A percentile compares a stretch with the other conserved stretches of the same genome.
Evolutionary conservation across 176 grass and related monocot species (phyloP).

Genomic region (Luzula sylvatica): DNA sequence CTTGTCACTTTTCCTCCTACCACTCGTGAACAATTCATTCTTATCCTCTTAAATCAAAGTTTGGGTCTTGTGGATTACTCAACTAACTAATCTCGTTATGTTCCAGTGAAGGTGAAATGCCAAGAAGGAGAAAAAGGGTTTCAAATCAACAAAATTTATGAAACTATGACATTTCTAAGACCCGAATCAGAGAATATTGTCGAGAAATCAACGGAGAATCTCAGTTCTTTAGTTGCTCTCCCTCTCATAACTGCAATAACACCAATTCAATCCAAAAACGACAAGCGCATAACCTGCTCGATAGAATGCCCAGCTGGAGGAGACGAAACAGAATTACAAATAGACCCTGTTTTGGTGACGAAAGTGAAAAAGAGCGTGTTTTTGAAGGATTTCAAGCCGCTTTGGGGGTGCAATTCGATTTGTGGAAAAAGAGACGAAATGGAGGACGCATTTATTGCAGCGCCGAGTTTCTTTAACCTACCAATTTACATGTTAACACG

Average conservation of each 20-base stretch:
- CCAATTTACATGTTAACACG: slow-evolving; percentile 47
- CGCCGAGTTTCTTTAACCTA: slow-evolving; percentile 40
- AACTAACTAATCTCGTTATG: slow-evolving; percentile 1
- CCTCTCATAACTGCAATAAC: slow-evolving; percentile 23
- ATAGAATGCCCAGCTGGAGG: slow-evolving; percentile 25
- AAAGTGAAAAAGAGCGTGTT: slow-evolving; percentile 32
- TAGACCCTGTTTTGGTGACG: neutral
- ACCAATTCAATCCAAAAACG: slow-evolving; percentile 25
- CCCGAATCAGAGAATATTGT: neutral
- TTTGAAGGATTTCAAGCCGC: slow-evolving; percentile 33
- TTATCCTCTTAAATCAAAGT: neutral
- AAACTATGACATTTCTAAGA: slow-evolving; percentile 12
- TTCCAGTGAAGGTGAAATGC: neutral
- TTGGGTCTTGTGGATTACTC: slow-evolving; percentile 8
- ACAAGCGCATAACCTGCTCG: slow-evolving; percentile 2
- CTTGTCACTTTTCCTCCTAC: neutral
- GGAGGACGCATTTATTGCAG: slow-evolving; percentile 44
- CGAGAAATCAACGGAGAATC: slow-evolving; percentile 13
- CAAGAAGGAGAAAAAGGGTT: neutral
- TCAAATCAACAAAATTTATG: neutral
- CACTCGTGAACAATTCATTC: too few species aligned
- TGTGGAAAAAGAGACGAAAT: slow-evolving; percentile 31
- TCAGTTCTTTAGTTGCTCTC: slow-evolving; percentile 1
- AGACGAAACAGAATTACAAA: slow-evolving; percentile 26
- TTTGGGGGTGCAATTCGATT: slow-evolving; percentile 40